These are phyloP conservation scores for Malus domestica DNA, from an alignment of 306 rosid genomes.

Conservation along the genomic window DNA sequence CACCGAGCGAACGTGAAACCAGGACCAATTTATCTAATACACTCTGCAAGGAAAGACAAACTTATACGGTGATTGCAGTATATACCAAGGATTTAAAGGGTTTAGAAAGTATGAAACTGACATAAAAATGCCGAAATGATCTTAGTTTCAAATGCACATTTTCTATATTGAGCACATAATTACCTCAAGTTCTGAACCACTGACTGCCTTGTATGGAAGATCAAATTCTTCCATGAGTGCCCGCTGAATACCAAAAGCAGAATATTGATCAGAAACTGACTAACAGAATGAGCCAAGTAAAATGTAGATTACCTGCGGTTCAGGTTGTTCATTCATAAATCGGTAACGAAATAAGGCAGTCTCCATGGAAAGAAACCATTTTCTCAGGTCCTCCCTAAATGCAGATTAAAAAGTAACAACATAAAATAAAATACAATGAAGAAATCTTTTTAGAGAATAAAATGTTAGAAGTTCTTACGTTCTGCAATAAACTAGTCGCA, in stretches of 20 bases:
- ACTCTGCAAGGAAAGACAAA: slow-evolving; percentile 37
- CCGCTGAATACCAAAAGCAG: slow-evolving; percentile 48
- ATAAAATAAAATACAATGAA: not conserved
- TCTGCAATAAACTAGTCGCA: slow-evolving; percentile 87
- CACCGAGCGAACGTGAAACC: slow-evolving; percentile 58
- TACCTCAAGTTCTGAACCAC: slow-evolving; percentile 71
- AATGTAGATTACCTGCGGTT: slow-evolving; percentile 54
- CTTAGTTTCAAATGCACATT: not conserved
- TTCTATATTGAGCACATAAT: not conserved
- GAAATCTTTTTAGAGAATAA: not conserved
- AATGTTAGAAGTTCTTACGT: slow-evolving; percentile 36
- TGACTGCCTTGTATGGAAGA: slow-evolving; percentile 60
- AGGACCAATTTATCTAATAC: slow-evolving; percentile 60
- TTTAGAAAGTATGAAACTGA: not conserved
- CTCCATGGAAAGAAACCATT: slow-evolving; percentile 94
- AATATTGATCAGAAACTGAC: slow-evolving; percentile 10
- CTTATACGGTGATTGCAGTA: not conserved
- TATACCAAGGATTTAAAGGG: not conserved
- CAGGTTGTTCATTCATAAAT: slow-evolving; percentile 34
- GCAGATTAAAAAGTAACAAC: slow-evolving; percentile 2
- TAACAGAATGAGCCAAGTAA: slow-evolving; percentile 8
- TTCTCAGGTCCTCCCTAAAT: slow-evolving; percentile 80
- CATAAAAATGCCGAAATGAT: not conserved
- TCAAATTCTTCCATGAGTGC: slow-evolving; percentile 59
- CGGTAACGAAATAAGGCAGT: slow-evolving; percentile 73